Evolutionary conservation across 805 yeast genomes (phyloP).

Genomic region (Zygotorulaspora chibaensis): DNA sequence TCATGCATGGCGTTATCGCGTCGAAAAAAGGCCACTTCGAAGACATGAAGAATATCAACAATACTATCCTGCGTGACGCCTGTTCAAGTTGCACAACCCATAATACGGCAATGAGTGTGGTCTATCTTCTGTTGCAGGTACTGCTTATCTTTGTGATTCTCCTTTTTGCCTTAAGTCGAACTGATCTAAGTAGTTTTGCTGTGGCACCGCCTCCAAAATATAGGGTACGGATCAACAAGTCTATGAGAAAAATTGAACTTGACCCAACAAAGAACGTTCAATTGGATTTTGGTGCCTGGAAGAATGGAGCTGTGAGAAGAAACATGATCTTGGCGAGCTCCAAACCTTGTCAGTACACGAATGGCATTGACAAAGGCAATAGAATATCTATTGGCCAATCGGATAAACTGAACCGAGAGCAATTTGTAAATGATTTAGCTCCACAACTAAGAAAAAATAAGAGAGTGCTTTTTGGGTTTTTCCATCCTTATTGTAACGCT

Average conservation of each 20-base stretch:
- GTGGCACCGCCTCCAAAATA: slow-evolving; percentile 17
- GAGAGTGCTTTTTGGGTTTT: slow-evolving; percentile 64
- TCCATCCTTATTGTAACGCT: slow-evolving; percentile 93
- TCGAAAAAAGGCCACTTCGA: too few species aligned
- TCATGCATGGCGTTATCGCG: too few species aligned
- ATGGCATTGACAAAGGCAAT: slow-evolving; percentile 7
- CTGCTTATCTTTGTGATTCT: neutral
- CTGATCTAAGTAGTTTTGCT: slow-evolving; percentile 12
- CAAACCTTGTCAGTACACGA: slow-evolving; percentile 31
- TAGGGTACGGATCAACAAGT: slow-evolving; percentile 17
- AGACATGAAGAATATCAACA: too few species aligned
- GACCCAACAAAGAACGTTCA: slow-evolving; percentile 16
- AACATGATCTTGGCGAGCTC: slow-evolving; percentile 35
- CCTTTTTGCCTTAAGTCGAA: neutral
- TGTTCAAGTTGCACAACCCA: too few species aligned
- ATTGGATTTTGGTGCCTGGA: slow-evolving; percentile 22
- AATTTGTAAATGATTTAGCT: slow-evolving; percentile 11
- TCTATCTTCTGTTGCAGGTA: neutral
- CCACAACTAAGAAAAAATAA: slow-evolving; percentile 10
- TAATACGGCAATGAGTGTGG: neutral
- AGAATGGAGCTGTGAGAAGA: slow-evolving; percentile 36
- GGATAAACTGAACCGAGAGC: slow-evolving; percentile 12
- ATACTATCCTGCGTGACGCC: too few species aligned
- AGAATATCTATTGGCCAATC: slow-evolving; percentile 13
- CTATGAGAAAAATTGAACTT: slow-evolving; percentile 13